Percentiles rank a stretch among this genome's conserved stretches.
These are phyloP conservation scores for Kickxella alabastrina DNA, from an alignment of 192 early-diverging fungal genomes.

Conservation along the genomic window DNA sequence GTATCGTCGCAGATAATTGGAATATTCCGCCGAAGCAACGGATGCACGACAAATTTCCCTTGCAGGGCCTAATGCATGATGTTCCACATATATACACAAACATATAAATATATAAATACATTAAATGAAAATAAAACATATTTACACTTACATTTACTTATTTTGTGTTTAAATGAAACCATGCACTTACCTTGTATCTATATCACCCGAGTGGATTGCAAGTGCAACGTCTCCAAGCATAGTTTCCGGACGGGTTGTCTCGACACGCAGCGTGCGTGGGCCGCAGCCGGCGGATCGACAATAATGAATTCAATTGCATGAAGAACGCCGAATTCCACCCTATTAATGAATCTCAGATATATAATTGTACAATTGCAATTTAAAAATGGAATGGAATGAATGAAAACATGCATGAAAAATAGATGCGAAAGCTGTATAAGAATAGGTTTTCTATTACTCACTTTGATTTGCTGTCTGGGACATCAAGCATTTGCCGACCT, in stretches of 20 bases:
- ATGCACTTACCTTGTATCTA: slow-evolving; percentile 73
- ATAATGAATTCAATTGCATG: slow-evolving; percentile 86
- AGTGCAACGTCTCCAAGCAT: slow-evolving; percentile 97
- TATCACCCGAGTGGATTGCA: slow-evolving; percentile 85
- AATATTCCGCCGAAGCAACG: slow-evolving; percentile 69
- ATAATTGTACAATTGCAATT: slow-evolving; percentile 4
- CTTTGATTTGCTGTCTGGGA: slow-evolving; percentile 75
- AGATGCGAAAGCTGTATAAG: background rate
- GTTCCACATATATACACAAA: too few relatives aligned
- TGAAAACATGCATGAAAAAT: background rate
- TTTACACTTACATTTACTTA: too few relatives aligned
- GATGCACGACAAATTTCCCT: slow-evolving; percentile 85
- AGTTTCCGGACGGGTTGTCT: slow-evolving; percentile 97
- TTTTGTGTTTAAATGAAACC: too few relatives aligned
- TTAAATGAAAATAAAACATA: background rate
- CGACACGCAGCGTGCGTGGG: slow-evolving; percentile 73
- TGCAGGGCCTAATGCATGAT: too few relatives aligned
- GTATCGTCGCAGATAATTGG: slow-evolving; percentile 82
- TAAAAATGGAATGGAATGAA: background rate
- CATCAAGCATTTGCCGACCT: slow-evolving; percentile 62
- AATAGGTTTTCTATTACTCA: slow-evolving; percentile 19
- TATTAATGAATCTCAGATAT: too few relatives aligned
- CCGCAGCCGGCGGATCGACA: slow-evolving; percentile 55
- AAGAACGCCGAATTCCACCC: slow-evolving; percentile 93
- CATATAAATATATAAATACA: too few relatives aligned